Evolutionary conservation across 176 grass and related monocot species (phyloP), one percentile per base, ranked within the genome.

Genomic region (Dactylis glomerata): DNA sequence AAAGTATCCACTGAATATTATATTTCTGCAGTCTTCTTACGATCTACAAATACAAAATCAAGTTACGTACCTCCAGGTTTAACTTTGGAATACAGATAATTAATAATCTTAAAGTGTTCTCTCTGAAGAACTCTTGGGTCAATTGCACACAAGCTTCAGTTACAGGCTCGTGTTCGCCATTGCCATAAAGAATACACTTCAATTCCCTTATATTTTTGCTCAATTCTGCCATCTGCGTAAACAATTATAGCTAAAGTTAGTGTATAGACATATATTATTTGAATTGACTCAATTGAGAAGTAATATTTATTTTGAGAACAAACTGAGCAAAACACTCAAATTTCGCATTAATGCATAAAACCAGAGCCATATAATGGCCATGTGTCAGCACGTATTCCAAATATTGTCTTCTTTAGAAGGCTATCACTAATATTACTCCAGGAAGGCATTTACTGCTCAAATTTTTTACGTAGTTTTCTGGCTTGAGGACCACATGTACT

Each of bases 201-300:
- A 99, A 63, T 41, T 99, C 96, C 89, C 96, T 92, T 63, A 99
- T 96, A 89, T 94, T 96, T 90, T 94, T 99, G 88, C 93, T 88
- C 65, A 99, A 69, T 82, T 99, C 96, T 65, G 75, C 50, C 91
- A 96, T 94, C 96, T 99, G 88, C 45, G 81, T 23, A 90, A 89
- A 87, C 15, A 50, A 9, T 66, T 2, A 80, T 61, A 82, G 66
- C 40, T 28, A 22, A 19, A 76, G 17, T 26, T 77, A 68, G 23
- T 31, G 12, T 66, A 40, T 16, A 68, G 1, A 20, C 56, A 44
- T 41, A 77, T 68, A 32, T 77, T 5, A 2, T 63, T 51, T 61
- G 23, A 75, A 14, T 20, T 63, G 4, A 76, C 38, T 61, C 17
- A 75, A 14, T 20, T 63, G 4, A 76, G 24, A 76, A 19, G 30